phyloP scores from a whole-genome alignment of 352 stramenopile genomes.

The Peronospora destructor region DNA sequence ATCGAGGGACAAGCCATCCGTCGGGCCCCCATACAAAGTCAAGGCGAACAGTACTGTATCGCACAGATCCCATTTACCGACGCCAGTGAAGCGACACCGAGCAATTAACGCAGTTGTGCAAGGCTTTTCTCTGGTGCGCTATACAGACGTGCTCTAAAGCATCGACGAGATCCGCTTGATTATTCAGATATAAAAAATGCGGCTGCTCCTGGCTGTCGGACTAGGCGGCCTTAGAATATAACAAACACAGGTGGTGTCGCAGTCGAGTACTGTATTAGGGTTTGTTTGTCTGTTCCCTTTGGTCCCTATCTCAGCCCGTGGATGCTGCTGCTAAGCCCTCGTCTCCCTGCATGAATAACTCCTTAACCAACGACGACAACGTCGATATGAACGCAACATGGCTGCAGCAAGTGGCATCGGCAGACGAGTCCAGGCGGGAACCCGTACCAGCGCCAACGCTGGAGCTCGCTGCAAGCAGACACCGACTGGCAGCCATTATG shows the following conservation, averaged over 20 bases:
- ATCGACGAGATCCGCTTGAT: conserved; percentile 8
- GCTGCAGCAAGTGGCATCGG: conserved; percentile 10
- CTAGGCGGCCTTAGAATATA: conserved; percentile 6
- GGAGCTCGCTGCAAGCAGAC: conserved; percentile 17
- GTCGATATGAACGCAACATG: conserved; percentile 22
- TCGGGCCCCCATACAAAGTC: conserved; percentile 13
- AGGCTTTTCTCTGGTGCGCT: conserved; percentile 19
- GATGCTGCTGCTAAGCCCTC: conserved; percentile 29
- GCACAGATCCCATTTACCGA: conserved; percentile 5
- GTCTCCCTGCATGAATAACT: conserved; percentile 29
- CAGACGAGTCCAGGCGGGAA: conserved; percentile 8
- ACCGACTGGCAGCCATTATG: conserved; percentile 26
- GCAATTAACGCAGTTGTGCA: conserved; percentile 8
- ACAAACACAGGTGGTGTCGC: neutral
- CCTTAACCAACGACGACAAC: conserved; percentile 13
- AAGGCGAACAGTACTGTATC: conserved; percentile 12
- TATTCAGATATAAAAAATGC: conserved; percentile 21
- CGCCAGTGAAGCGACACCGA: conserved; percentile 17
- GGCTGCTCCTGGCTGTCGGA: conserved; percentile 12
- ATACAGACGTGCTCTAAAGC: conserved; percentile 12
- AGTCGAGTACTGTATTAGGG: conserved; percentile 9
- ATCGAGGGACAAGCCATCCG: conserved; percentile 10
- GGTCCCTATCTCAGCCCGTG: conserved; percentile 29
- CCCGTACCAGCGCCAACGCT: conserved; percentile 9
- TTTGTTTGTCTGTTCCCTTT: conserved; percentile 4